Evolutionary conservation across 345 rosid species (phyloP), one percentile per base, ranked within the genome.

Genomic region (Punica granatum): DNA sequence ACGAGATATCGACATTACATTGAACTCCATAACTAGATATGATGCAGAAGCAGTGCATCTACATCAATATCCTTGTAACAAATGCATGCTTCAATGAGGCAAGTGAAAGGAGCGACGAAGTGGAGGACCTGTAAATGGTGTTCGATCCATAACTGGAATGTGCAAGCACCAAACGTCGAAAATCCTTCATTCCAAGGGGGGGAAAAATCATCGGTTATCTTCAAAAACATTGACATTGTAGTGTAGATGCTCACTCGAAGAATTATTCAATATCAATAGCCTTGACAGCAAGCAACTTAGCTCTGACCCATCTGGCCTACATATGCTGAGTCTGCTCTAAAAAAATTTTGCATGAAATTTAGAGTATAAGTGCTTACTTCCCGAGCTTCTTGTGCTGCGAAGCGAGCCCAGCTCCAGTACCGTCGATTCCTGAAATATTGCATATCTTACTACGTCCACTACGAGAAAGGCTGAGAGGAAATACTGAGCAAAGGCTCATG

Each of bases 121-220:
- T 16, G 14, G 66, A 26, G 32, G 19, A 83, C 90, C 97, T 76
- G 76, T 31, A 78, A 89, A 85, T 49, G 92, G 69, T 34, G 90
- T 83, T 76, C 86, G 82, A 73, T 92, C 90, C 81, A 61, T 83
- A 21, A 81, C 82, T 16, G 97, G 96, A 69, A 87, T 89, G 79
- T 92, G 93, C 80, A 92, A 73, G 83, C 92, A 87, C 84, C 90
- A 82, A 33, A 84, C 69, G 62, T 89, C 81, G 73, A 85, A 89
- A 67, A 89, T 77, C 86, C 96, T 92, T 68, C 72, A 74, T 73
- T 35, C 1, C 37, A 63, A 39, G 34, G 18, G 25, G 11, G 37
- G 31, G 6, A 65, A 33, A 48, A n/a, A 25, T 18, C 12, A 9
- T 43, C 19, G 28, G 28, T 15, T 44, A 26, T 15, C 36, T 39